Evolutionary conservation across 2,329 filamentous ascomycete genomes (phyloP), one percentile per base, ranked within the genome.

Genomic region (Neofusicoccum umdonicola): DNA sequence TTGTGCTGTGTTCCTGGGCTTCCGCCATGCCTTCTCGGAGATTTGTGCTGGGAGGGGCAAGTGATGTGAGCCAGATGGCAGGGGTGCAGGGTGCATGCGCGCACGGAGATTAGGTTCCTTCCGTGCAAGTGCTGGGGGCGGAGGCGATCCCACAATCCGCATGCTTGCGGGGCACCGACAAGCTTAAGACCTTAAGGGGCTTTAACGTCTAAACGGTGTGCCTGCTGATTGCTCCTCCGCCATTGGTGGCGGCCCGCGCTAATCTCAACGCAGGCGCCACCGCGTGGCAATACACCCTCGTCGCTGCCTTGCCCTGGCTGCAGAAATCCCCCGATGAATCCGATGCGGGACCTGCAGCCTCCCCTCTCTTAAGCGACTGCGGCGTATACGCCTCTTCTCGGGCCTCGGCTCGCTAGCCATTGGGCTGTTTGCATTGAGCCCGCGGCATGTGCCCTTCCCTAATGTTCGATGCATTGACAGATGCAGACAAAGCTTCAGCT

Each of bases 71-170:
- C 13, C 13, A 13, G 50, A 44, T 44, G 34, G 50, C 48, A 34
- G 50, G 50, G 34, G 17, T 19, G n/a, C 4, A 2, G 5, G 5
- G 37, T 7, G 34, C 31, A 37, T 17, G 34, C 50, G n/a, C 31
- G 50, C 50, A 37, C 56, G 56, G 56, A 60, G 56, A 60, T 60
- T 47, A 47, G 56, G 41, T 45, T 60, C n/a, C 42, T 47, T 60
- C 56, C 42, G 56, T 35, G 5, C 56, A 47, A 34, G 52, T n/a
- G 11, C 47, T 51, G 9, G 51, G n/a, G 17, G 6, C 15, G 52
- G 45, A 31, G 27, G 27, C 27, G 27, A 31, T 3, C 44, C 22
- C 39, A 41, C 22, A 39, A 58, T 58, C 54, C 19, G 17, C 54
- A n/a, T 3, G 27, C 6, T 22, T 7, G n/a, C 19, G 41, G 22